Evolutionary conservation across 306 rosid genomes (phyloP).

Genomic region (Cucurbita maxima): DNA sequence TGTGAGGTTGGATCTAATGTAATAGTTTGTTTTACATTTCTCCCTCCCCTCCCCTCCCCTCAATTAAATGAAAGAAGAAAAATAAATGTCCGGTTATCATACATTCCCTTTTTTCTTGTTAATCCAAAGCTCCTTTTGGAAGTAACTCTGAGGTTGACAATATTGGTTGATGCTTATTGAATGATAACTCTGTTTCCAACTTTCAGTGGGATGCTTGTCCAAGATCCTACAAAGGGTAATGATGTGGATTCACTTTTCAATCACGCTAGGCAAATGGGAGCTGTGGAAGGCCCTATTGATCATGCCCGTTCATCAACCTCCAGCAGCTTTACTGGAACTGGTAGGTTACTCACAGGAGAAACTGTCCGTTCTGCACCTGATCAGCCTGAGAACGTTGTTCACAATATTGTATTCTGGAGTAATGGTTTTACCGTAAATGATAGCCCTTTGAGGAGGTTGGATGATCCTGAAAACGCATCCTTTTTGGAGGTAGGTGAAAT

Average conservation of each 20-base stretch:
- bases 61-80: neutral
- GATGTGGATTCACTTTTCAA: slow-evolving; percentile 78
- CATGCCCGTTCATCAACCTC: slow-evolving; percentile 62
- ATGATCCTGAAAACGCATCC: slow-evolving; percentile 86
- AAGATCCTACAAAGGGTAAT: slow-evolving; percentile 83
- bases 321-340: slow-evolving; percentile 78
- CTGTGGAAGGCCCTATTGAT: slow-evolving; percentile 68
- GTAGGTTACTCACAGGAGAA: slow-evolving; percentile 81
- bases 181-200: neutral
- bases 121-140: neutral
- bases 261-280: slow-evolving; percentile 83
- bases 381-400: slow-evolving; percentile 67
- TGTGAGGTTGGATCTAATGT: neutral
- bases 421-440: slow-evolving; percentile 82
- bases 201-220: slow-evolving; percentile 96
- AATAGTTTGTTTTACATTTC: neutral
- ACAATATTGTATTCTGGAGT: slow-evolving; percentile 88
- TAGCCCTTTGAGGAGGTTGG: slow-evolving; percentile 91
- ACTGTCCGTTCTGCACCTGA: slow-evolving; percentile 48
- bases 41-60: neutral
- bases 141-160: neutral
- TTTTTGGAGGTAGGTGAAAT: slow-evolving; percentile 60
- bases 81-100: neutral
- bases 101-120: neutral
- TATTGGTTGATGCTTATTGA: neutral